Base-by-base conservation (phyloP, 371 early-diverging fungal species). In the Choanephora cucurbitarum region DNA sequence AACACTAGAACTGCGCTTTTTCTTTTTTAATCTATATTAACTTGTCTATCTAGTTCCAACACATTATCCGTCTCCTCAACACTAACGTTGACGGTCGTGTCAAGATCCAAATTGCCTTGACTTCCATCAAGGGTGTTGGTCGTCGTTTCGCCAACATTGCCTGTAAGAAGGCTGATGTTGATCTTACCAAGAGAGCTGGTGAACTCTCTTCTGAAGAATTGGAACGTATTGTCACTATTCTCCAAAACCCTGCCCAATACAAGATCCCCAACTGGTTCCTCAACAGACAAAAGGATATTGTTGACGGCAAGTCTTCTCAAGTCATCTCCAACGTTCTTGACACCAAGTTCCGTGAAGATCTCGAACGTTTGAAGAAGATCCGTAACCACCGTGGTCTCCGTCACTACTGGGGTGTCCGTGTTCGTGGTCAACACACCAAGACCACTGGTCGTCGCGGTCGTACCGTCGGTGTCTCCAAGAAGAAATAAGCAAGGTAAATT, bases 11-110 rank as follows among this genome's bases (percentile, higher is more conserved):
- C 10, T 17, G 15, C 8, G 31, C 13, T 53, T 34, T 28, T 32
- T 31, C 44, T 10, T 44, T 23, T 15, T n/a, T n/a, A n/a, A n/a
- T n/a, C n/a, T n/a, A n/a, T n/a, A n/a, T n/a, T n/a, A n/a, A n/a
- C n/a, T n/a, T n/a, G n/a, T 28, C 28, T 28, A 28, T 7, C 3
- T 28, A 57, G 43, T 95, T 99, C 87, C 98, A 97, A 83, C 94
- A 95, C 88, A 99, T 99, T 84, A 84, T 98, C 70, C 99, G 99
- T 96, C 89, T 99, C 63, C 93, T 96, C 73, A 99, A 99, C 91
- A 99, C 99, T 78, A 99, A 99, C 89, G 91, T 99, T 75, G 95
- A 99, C 79, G 99, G 99, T 69, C 92, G 91, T 78, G 86, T 86
- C 70, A 97, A 94, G 83, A 85, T 97, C 73, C 89, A 91, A 84